Conservation (phyloP, 1,139 yeast genomes). For the Scheffersomyces titani region DNA sequence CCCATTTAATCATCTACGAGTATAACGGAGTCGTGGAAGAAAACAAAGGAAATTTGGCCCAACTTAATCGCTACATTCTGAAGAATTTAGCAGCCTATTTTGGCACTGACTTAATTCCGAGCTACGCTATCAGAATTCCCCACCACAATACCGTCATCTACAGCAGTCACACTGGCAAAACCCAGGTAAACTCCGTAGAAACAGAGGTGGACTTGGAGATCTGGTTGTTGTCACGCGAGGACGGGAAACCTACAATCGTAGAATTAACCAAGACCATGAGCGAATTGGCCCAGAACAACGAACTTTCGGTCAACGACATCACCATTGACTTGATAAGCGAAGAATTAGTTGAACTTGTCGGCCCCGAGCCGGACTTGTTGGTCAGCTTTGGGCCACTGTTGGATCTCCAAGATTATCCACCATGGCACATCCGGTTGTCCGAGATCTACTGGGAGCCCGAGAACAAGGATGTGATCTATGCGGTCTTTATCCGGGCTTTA, state of each 20-base stretch:
- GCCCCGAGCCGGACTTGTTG: constrained; percentile 87
- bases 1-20: constrained; percentile 75
- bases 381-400: constrained; percentile 82
- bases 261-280: constrained; percentile 88
- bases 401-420: constrained; percentile 93
- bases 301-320: constrained; percentile 66
- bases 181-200: constrained; percentile 12
- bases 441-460: constrained; percentile 93
- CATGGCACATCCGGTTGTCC: constrained; percentile 92
- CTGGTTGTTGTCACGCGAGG: constrained; percentile 67
- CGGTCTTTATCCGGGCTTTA: constrained; percentile 82
- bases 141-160: constrained; percentile 54
- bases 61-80: constrained; percentile 59
- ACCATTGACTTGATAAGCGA: constrained; percentile 73
- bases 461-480: constrained; percentile 75
- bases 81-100: constrained; percentile 70
- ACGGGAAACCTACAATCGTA: constrained; percentile 88
- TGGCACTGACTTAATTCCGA: constrained; percentile 71
- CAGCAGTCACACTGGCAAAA: constrained; percentile 36
- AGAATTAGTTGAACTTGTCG: constrained; percentile 74
- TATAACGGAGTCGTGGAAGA: constrained; percentile 64
- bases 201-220: constrained; percentile 56
- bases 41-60: constrained; percentile 39
- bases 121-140: constrained; percentile 60
- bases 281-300: constrained; percentile 64